Conservation (phyloP, 2,329 filamentous ascomycete genomes). For the Aspergillus ochraceoroseus region DNA sequence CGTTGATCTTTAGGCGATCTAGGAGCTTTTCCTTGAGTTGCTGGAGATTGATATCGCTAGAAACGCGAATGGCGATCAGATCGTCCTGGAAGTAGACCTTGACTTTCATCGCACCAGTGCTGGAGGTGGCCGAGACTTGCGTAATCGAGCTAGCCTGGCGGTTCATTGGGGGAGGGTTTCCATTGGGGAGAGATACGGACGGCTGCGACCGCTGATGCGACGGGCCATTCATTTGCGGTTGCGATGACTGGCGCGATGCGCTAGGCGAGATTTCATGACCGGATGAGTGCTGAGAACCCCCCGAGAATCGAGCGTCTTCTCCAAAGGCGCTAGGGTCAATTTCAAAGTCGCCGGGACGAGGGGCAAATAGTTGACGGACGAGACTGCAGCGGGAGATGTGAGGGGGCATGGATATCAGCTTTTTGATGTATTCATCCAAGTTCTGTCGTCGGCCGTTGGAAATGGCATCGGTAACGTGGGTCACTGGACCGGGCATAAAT, state of each 20-base stretch:
- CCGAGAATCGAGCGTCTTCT: constrained; percentile 71
- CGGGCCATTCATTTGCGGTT: constrained; percentile 56
- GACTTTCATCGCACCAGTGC: constrained; percentile 68
- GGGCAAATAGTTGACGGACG: constrained; percentile 86
- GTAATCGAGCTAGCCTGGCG: constrained; percentile 53
- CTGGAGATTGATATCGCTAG: constrained; percentile 69
- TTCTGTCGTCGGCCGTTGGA: constrained; percentile 90
- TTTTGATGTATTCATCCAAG: constrained; percentile 92
- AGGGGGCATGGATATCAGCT: constrained; percentile 72
- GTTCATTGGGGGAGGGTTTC: constrained; percentile 43
- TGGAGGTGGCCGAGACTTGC: constrained; percentile 39
- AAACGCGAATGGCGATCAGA: constrained; percentile 84
- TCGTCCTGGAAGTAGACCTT: constrained; percentile 93
- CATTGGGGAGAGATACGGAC: constrained; percentile 29
- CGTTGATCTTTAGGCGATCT: constrained; percentile 73
- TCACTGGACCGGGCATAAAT: constrained; percentile 97
- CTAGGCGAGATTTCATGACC: constrained; percentile 57
- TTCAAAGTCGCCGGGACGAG: constrained; percentile 86
- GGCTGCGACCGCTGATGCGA: constrained; percentile 42
- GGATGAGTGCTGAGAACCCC: constrained; percentile 63
- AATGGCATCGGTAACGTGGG: constrained; percentile 96
- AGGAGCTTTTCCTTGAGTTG: constrained; percentile 79
- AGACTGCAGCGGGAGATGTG: constrained; percentile 81
- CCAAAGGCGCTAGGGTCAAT: constrained; percentile 65
- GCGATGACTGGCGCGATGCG: constrained; percentile 61